Conservation (phyloP, 176 grass and related monocot species). For the Alopecurus myosuroides region DNA sequence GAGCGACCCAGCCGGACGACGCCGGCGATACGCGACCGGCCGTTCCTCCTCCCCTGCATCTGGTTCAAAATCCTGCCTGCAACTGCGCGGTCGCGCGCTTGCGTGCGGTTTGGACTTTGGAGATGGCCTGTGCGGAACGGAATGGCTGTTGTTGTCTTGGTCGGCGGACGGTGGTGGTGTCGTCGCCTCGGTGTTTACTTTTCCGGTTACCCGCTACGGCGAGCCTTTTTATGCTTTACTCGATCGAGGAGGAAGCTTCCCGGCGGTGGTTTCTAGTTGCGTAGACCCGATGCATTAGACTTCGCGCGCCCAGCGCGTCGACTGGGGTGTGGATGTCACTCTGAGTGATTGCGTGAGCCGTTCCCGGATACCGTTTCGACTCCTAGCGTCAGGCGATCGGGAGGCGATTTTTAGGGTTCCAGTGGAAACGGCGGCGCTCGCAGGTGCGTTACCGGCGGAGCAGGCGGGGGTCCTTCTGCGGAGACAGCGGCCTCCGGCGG, state of each 20-base stretch:
- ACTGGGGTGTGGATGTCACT: background rate
- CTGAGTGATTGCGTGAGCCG: background rate
- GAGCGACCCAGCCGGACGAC: conserved; percentile 1
- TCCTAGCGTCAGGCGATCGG: too few relatives aligned
- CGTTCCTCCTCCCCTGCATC: conserved; percentile 20
- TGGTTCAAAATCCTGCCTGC: background rate
- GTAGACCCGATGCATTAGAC: background rate
- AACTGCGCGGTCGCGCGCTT: background rate
- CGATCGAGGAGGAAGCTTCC: conserved; percentile 22
- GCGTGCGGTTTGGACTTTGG: background rate
- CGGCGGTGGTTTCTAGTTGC: rapidly evolving
- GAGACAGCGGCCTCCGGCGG: too few relatives aligned
- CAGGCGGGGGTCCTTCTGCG: too few relatives aligned
- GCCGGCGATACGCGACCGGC: background rate
- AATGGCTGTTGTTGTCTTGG: background rate
- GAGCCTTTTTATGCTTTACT: conserved; percentile 6
- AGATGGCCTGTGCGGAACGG: background rate
- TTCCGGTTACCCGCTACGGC: background rate
- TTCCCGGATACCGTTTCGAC: too few relatives aligned
- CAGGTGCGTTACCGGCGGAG: too few relatives aligned
- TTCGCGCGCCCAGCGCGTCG: rapidly evolving
- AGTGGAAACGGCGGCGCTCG: too few relatives aligned
- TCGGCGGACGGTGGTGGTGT: background rate
- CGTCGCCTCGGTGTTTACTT: background rate
- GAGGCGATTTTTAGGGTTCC: too few relatives aligned